Evolutionary conservation across 192 early-diverging fungal species (phyloP).

Genomic region (Coemansia sp.): DNA sequence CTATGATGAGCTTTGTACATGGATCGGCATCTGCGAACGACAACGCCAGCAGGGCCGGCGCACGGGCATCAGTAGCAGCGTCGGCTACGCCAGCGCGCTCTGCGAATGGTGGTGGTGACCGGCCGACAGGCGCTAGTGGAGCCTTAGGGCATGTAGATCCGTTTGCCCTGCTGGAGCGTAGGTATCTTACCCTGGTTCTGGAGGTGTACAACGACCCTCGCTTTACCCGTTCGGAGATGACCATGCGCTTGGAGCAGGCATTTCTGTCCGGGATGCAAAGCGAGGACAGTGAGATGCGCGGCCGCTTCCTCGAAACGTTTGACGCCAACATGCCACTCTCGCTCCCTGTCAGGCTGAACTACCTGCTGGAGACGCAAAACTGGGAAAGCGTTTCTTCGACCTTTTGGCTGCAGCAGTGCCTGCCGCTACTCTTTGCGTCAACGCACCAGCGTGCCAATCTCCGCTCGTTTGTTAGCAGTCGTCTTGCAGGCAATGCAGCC

Average conservation of each 20-base stretch:
- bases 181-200: slow-evolving; percentile 90
- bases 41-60: slow-evolving; percentile 41
- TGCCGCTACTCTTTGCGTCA: slow-evolving; percentile 83
- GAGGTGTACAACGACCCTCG: slow-evolving; percentile 84
- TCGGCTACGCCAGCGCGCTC: background rate
- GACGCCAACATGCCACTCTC: slow-evolving; percentile 75
- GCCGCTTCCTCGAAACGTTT: slow-evolving; percentile 80
- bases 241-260: slow-evolving; percentile 90
- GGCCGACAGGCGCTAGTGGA: background rate
- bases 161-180: slow-evolving; percentile 67
- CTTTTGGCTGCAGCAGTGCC: slow-evolving; percentile 94
- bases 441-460: slow-evolving; percentile 48
- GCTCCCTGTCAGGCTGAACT: slow-evolving; percentile 79
- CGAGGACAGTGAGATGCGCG: slow-evolving; percentile 79
- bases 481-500: slow-evolving; percentile 18
- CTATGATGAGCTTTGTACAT: slow-evolving; percentile 87
- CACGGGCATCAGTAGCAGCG: slow-evolving; percentile 26
- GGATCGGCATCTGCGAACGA: slow-evolving; percentile 64
- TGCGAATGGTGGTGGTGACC: background rate
- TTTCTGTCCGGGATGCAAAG: slow-evolving; percentile 90
- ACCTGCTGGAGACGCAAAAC: slow-evolving; percentile 90
- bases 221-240: slow-evolving; percentile 89
- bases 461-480: slow-evolving; percentile 16
- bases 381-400: slow-evolving; percentile 88
- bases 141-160: slow-evolving; percentile 16